phyloP scores from a whole-genome alignment of 164 flowering plant genomes.

The Chimonanthus praecox region DNA sequence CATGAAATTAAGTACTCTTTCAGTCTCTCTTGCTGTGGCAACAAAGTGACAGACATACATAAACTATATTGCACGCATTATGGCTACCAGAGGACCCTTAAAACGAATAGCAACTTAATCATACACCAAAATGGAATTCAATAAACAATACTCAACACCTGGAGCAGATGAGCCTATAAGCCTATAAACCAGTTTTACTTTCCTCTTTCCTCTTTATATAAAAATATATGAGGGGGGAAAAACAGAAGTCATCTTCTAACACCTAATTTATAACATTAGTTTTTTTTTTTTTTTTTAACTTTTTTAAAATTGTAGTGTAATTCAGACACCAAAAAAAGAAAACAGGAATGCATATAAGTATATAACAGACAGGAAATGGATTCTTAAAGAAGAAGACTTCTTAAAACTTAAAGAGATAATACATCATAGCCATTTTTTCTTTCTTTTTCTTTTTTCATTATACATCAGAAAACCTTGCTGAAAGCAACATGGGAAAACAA shows the following conservation, averaged over 20 bases:
- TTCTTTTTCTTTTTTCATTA: no score
- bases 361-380: neutral
- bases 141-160: neutral
- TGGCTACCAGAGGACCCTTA: neutral
- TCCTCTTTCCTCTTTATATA: neutral
- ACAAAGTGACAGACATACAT: neutral
- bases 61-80: neutral
- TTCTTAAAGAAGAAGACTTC: neutral
- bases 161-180: neutral
- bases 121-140: neutral
- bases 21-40: neutral
- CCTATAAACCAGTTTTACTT: no score
- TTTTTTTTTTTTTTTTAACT: no score
- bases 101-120: neutral
- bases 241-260: no score
- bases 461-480: neutral
- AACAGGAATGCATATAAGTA: neutral
- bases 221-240: neutral
- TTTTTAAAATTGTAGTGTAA: no score
- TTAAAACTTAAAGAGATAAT: neutral
- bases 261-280: no score
- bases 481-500: neutral
- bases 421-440: no score
- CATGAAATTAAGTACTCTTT: neutral
- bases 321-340: neutral